Base-by-base conservation (phyloP, 2,329 filamentous ascomycete species). In the Chaetomium sp. region DNA sequence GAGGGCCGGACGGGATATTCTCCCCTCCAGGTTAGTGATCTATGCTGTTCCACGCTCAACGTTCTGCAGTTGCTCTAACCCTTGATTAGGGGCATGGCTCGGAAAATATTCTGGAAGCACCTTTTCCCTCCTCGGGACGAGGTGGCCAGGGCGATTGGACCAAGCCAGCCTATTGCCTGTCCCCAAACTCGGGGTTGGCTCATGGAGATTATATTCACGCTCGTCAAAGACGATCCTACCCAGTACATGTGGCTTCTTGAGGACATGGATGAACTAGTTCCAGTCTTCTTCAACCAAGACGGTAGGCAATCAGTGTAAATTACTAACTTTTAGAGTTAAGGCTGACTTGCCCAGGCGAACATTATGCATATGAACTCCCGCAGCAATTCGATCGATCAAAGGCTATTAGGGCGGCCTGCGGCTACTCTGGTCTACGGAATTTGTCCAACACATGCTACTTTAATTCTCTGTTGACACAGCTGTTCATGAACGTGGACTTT, bases 361-460 rank as follows among this genome's bases (percentile, higher is more conserved):
- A 79, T 6, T 86, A 87, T 62, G 74, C 76, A 11, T 86, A 85
- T 59, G 81, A 88, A 0, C 72, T 87, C 3, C 73, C 73, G 4
- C 80, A 76, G 65, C 70, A 75, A 47, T 86, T 88, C 59, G 88
- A 92, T 50, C 78, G 85, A 37, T 71, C 71, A 41, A 85, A 81
- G 64, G 80, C 83, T 12, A 79, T 95, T n/a, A 84, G 90, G 59
- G 84, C 89, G 1, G 72, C 81, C 1, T 88, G 88, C 59, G 91
- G 90, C 19, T 95, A 95, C 68, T 84, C 88, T n/a, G 94, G 94
- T 1, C 72, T 99, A n/a, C 81, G 81, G 55, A 99, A 99, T 65
- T 79, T 96, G 12, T 94, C 90, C 8, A 96, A 96, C 68, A 97
- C 95, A 0, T 99, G 94, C 71, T 99, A 99, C 68, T 80, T 97